Conservation (phyloP, 2,329 filamentous ascomycete species). For the Phaeosphaeriaceae sp. region DNA sequence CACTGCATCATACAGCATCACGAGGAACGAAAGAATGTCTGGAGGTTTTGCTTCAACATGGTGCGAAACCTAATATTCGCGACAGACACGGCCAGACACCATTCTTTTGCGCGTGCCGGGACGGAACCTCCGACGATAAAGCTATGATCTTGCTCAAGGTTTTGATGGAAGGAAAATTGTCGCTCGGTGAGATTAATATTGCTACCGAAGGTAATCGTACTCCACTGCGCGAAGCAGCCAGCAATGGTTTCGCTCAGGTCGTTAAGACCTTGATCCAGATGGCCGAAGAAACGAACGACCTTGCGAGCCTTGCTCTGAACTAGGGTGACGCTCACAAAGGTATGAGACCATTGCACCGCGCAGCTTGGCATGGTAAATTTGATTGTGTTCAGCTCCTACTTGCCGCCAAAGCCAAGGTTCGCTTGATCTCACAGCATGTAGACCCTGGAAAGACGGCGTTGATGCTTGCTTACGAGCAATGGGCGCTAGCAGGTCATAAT, state of each 20-base stretch:
- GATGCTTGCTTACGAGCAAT: constrained; percentile 1
- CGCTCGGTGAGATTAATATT: neutral
- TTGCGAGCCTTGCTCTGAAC: neutral
- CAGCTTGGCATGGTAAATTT: too few species aligned
- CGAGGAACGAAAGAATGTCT: neutral
- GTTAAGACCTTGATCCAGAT: neutral
- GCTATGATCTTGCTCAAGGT: neutral
- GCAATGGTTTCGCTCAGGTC: neutral
- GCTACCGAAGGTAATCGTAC: neutral
- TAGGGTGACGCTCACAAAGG: neutral
- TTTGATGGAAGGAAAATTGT: neutral
- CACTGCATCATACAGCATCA: neutral
- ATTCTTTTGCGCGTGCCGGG: neutral
- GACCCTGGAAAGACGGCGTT: neutral
- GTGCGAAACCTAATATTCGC: neutral
- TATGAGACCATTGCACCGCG: neutral
- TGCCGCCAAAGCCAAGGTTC: too few species aligned
- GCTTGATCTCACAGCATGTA: too few species aligned
- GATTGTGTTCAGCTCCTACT: too few species aligned
- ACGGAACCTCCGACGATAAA: neutral
- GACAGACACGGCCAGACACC: too few species aligned
- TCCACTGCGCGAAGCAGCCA: neutral
- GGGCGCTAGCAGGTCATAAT: neutral
- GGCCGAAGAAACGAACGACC: neutral
- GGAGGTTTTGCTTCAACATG: neutral